Base-by-base conservation (phyloP, 148 eudicot genomes). In the Chenopodium album region DNA sequence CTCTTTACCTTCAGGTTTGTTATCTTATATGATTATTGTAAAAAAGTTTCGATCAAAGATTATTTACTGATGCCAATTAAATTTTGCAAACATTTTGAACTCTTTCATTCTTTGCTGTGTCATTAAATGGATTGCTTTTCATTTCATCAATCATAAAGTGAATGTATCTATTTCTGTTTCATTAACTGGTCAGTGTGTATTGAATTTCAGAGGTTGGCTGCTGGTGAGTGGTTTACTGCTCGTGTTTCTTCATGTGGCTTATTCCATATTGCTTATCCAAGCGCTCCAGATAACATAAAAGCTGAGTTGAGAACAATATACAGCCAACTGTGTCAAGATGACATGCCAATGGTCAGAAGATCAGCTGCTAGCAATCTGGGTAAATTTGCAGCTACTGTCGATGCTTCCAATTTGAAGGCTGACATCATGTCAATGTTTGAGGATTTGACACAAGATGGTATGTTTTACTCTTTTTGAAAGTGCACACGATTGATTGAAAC, bases 181-280 rank as follows among this genome's bases (percentile, higher is more conserved):
- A 16, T 76, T 59, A 20, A 48, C 34, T 64, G 56, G 78, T 65
- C 26, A 20, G 34, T 17, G 56, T 14, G 37, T 73, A 76, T 50
- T 73, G 64, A 48, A 52, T 78, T 73, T 78, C 81, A 90, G 93
- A 89, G 93, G 78, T 81, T 89, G 86, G 91, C 91, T 63, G 88
- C 93, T 75, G 93, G 93, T 6, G 93, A 90, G 84, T 89, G 93
- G 93, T 90, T 90, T 70, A 89, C 93, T 32, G 93, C 91, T 78
- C 90, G 93, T 76, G 91, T 89, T 76, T 90, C 91, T 66, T 82
- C 93, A 19, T 90, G 93, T 73, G 93, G 93, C 32, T 75, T 90
- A 48, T 90, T 90, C 84, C 86, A 90, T 73, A 89, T 90, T 81
- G 93, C 90, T 76, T 90, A 89, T 72, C 89, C 90, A 16, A 87